Evolutionary conservation across 2,329 filamentous ascomycete genomes (phyloP).

Genomic region (Dactylellina haptotyla): DNA sequence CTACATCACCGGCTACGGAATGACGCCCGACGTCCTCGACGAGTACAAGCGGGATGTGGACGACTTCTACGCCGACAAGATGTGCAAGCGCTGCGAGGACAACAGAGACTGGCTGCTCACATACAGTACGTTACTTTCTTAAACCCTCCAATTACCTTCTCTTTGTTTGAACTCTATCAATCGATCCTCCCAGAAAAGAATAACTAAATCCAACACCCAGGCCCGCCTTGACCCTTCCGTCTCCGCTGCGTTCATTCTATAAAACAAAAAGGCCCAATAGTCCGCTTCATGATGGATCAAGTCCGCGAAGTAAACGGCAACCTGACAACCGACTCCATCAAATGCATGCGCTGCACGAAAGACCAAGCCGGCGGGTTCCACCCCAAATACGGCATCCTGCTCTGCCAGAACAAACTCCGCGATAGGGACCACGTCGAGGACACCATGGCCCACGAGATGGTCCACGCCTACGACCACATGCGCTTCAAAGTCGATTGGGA

Average conservation of each 20-base stretch:
- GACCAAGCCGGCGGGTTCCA: constrained; percentile 84
- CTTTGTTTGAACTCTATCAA: neutral
- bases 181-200: constrained; percentile 22
- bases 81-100: constrained; percentile 75
- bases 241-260: neutral
- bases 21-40: constrained; percentile 74
- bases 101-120: constrained; percentile 84
- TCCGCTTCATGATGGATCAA: constrained; percentile 86
- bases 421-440: constrained; percentile 87
- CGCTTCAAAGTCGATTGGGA: constrained; percentile 89
- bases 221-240: constrained; percentile 2
- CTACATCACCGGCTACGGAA: constrained; percentile 71
- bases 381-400: constrained; percentile 83
- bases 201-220: constrained; percentile 50
- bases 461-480: constrained; percentile 94
- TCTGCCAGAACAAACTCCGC: constrained; percentile 91
- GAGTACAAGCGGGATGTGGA: constrained; percentile 83
- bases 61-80: constrained; percentile 69
- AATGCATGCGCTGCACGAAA: constrained; percentile 80
- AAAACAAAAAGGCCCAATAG: constrained; percentile 71
- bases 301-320: constrained; percentile 80
- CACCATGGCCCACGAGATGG: constrained; percentile 95
- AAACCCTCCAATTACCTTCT: neutral
- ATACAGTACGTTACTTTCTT: constrained; percentile 67
- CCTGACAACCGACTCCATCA: constrained; percentile 78